Conservation (phyloP, 139 green algal species). For the Haematococcus lacustris region DNA sequence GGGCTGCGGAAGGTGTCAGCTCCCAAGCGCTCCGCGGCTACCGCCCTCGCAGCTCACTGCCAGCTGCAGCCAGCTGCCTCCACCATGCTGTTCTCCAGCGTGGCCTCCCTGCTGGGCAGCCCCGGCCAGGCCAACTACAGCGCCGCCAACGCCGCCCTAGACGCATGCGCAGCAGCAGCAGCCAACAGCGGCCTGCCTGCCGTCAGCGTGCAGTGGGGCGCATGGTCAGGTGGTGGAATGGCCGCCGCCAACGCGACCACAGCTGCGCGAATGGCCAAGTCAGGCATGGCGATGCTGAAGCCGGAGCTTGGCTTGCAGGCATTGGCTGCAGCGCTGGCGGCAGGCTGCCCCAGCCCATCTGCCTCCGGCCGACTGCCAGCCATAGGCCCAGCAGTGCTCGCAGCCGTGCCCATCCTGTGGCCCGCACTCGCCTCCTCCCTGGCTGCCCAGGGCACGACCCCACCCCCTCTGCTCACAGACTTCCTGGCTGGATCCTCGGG, state of each 20-base stretch:
- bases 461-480: conserved; percentile 9
- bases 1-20: conserved; percentile 29
- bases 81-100: conserved; percentile 71
- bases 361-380: not conserved
- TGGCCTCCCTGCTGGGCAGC: conserved; percentile 69
- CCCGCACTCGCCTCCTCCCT: conserved; percentile 27
- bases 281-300: conserved; percentile 59
- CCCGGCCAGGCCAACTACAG: no score
- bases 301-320: conserved; percentile 35
- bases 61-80: conserved; percentile 1
- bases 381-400: conserved; percentile 7
- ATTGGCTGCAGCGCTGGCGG: conserved; percentile 24
- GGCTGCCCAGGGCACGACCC: not conserved
- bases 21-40: conserved; percentile 35
- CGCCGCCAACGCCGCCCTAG: conserved; percentile 70
- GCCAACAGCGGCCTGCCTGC: conserved; percentile 32
- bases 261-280: no score
- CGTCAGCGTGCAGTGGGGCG: no score
- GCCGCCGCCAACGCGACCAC: conserved; percentile 51
- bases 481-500: not conserved
- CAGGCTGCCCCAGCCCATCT: not conserved
- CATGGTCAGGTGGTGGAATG: conserved; percentile 82
- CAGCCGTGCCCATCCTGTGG: conserved; percentile 43
- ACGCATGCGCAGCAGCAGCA: conserved; percentile 11
- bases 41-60: not conserved